Evolutionary conservation across 805 yeast species (phyloP), one percentile per base, ranked within the genome.

Genomic region (Torulaspora maleeae): DNA sequence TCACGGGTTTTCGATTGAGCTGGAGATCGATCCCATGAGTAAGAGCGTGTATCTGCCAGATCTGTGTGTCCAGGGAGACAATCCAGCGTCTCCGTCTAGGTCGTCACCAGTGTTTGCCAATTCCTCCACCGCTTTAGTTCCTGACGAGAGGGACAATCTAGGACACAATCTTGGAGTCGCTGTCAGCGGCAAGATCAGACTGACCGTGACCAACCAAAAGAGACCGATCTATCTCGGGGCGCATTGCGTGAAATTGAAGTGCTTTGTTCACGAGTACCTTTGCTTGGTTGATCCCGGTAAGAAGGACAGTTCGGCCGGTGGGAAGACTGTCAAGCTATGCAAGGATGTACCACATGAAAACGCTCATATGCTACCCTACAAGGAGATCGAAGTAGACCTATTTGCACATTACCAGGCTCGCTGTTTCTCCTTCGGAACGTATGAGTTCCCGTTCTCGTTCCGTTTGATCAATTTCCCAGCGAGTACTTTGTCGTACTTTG

Each of bases 191-290:
- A 41, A 37, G 9, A 13, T 54, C 27, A 34, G 36, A 16, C 42
- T 48, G 28, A 20, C 25, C 15, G 41, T 41, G 36, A 28, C 27
- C 25, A 36, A 34, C 19, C 17, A 43, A 1, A 40, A 42, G 29
- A 48, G 35, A 9, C 51, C 53, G 5, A 32, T 52, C 12, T 22
- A 45, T 12, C 25, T 55, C 33, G 45, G 38, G 27, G 43, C 44
- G n/a, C 44, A 49, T n/a, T 34, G 38, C 7, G 41, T 55, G 4
- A 40, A 46, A 27, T 42, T 55, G 36, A 55, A 55, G 41, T 55
- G 57, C 37, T 55, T 49, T 36, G 44, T 51, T 15, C 47, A 48
- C n/a, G 57, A 55, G 34, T 55, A 42, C 34, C 48, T 48, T 2
- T 46, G 51, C 38, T 39, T 48, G 39, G 38, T 44, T 5, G 43